These are phyloP conservation scores for Pythium aphanidermatum DNA, from an alignment of 352 stramenopile species.

Conservation along the genomic window DNA sequence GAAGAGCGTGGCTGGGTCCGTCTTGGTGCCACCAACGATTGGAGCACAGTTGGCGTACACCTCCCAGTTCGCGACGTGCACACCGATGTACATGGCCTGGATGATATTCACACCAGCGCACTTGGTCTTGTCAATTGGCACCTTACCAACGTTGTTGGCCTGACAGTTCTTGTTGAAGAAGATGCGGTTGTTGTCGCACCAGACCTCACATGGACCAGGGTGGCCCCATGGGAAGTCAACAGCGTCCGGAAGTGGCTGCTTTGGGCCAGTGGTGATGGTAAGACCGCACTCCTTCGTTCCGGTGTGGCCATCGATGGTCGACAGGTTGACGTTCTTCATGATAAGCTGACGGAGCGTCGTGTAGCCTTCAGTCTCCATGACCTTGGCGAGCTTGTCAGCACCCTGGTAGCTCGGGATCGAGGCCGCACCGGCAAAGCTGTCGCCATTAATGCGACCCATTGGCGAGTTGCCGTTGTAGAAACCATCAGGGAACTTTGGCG, in stretches of 20 bases:
- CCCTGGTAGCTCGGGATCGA: slow-evolving; percentile 8
- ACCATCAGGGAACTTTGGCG: slow-evolving; percentile 3
- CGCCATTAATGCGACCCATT: neutral
- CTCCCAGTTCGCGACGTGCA: slow-evolving; percentile 6
- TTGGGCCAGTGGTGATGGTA: no score
- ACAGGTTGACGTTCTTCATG: slow-evolving; percentile 7
- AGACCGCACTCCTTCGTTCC: slow-evolving; percentile 14
- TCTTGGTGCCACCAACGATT: neutral
- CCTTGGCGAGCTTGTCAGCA: slow-evolving; percentile 1
- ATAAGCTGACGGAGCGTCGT: slow-evolving; percentile 2
- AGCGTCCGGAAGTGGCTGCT: no score
- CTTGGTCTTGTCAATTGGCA: slow-evolving; percentile 2
- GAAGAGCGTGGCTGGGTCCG: neutral
- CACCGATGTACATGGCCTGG: slow-evolving; percentile 13
- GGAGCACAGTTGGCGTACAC: slow-evolving; percentile 4
- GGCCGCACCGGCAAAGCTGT: slow-evolving; percentile 3
- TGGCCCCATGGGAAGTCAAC: no score
- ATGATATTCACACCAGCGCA: slow-evolving; percentile 4
- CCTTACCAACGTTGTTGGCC: slow-evolving; percentile 6
- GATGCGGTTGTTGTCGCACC: slow-evolving; percentile 4
- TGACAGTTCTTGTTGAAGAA: slow-evolving; percentile 5
- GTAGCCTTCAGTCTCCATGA: slow-evolving; percentile 2
- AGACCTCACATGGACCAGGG: no score
- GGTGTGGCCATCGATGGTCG: neutral
- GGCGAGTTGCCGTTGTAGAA: slow-evolving; percentile 17